Evolutionary conservation across 345 rosid species (phyloP), one percentile per base, ranked within the genome.

Genomic region (Gossypium rotundifolium): DNA sequence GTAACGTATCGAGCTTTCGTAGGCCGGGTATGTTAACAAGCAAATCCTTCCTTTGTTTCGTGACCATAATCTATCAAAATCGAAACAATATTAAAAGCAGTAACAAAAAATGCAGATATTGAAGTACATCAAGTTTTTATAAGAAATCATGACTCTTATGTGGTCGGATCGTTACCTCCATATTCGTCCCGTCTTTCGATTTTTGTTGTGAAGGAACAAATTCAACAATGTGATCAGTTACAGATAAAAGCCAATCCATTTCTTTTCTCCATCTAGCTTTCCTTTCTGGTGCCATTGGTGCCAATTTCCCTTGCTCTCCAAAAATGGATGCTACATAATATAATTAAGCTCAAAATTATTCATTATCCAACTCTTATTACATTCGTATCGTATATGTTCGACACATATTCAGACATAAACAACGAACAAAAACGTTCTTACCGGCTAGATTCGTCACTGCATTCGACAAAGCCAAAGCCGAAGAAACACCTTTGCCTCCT

Each of bases 221-320:
- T 72, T 94, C 96, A 0, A 94, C 97, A 65, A 94, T 84, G 80
- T 91, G 87, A 79, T 94, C 98, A 0, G 98, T 90, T 33, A 94
- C 96, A 7, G 96, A 90, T 53, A 93, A 75, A 74, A 93, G 90
- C 98, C 97, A 93, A 57, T 89, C 91, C 0, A 91, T 86, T 82
- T 93, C 98, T 82, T 83, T 93, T 79, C 85, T 91, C 98, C 98
- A 93, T 74, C 96, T 85, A 9, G 83, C 79, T 81, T 85, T 93
- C 58, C 88, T 89, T 73, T 90, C 96, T 38, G 85, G 84, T 7
- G 91, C 65, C 97, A 93, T 93, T 0, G 97, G 97, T 80, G 92
- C 96, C 22, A 93, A 49, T 74, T 80, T 89, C 72, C 82, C 80
- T 76, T 87, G 87, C 72, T 91, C 98, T 14, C 97, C 97, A 14